Conservation (phyloP, 257 asterid genomes). For the Marsdenia floribunda region DNA sequence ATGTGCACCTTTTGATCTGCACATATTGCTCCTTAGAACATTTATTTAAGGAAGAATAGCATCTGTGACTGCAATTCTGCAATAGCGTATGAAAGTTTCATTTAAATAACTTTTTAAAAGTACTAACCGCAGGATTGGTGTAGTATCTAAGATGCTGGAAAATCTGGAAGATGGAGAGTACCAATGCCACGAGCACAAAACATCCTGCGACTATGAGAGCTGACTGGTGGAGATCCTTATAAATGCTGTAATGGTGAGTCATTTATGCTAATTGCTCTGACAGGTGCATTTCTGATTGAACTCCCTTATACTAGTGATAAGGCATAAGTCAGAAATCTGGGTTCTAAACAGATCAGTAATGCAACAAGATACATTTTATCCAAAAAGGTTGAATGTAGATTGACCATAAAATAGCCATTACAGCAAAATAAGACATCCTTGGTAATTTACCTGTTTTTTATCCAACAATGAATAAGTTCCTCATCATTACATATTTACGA, state of each 20-base stretch:
- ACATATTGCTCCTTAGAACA: neutral
- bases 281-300: constrained; percentile 25
- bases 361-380: neutral
- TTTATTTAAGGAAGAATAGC: neutral
- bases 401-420: neutral
- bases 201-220: constrained; percentile 47
- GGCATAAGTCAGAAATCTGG: neutral
- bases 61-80: neutral
- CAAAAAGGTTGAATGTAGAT: neutral
- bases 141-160: constrained; percentile 77
- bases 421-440: neutral
- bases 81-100: neutral
- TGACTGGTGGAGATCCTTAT: constrained; percentile 45
- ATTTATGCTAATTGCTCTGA: constrained; percentile 33
- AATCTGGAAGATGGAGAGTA: constrained; percentile 59
- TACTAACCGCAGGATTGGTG: constrained; percentile 70
- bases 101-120: constrained; percentile 1
- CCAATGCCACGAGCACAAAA: constrained; percentile 50
- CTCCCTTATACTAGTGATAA: neutral
- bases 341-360: neutral
- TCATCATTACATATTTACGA: too few relatives aligned
- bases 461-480: neutral
- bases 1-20: neutral
- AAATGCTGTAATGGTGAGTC: constrained; percentile 27
- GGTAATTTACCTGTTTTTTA: too few relatives aligned